Base-by-base conservation (phyloP, 2,329 filamentous ascomycete genomes). In the Aspergillus arachidicola region DNA sequence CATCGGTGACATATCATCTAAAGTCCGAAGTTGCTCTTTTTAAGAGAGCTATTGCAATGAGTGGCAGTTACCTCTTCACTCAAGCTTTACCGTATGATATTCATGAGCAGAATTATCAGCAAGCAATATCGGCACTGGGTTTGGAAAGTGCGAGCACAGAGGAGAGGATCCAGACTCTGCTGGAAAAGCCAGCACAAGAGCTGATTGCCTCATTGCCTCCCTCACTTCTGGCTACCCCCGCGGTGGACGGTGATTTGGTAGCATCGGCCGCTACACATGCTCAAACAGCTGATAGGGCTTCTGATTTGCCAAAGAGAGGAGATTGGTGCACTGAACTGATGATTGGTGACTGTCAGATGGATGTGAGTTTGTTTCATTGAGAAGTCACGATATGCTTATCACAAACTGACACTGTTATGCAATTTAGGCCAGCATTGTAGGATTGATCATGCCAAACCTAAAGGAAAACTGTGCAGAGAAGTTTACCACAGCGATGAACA, bases 281-380 rank as follows among this genome's bases (percentile, higher is more conserved):
- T 14, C 65, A 69, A 51, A 64, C 71, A 36, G 68, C 62, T 28
- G 64, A 70, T 21, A 61, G 53, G 6, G 64, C 71, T 11, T 72
- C 74, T 2, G 71, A 68, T 19, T 59, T 77, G 38, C 73, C 82
- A 36, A 76, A 77, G 6, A 82, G 79, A 0, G 78, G 76, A 43
- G 71, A 74, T 11, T 85, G 83, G 82, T 83, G 79, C 61, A 70
- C 78, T 41, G 73, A 76, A n/a, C 61, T 85, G 12, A 75, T 84
- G 63, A 78, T 85, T 45, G 83, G 83, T 19, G 79, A 84, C 62
- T 80, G 80, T 26, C 75, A 80, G 62, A 76, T 82, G 53, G 83
- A 85, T 73, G 81, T 81, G 72, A 68, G 76, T 72, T 26, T 57
- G 14, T 58, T 28, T 30, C 4, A n/a, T 23, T 26, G 5, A 48